phyloP scores from a whole-genome alignment of 2,329 filamentous ascomycete species.

The Microcyclospora pomicola region DNA sequence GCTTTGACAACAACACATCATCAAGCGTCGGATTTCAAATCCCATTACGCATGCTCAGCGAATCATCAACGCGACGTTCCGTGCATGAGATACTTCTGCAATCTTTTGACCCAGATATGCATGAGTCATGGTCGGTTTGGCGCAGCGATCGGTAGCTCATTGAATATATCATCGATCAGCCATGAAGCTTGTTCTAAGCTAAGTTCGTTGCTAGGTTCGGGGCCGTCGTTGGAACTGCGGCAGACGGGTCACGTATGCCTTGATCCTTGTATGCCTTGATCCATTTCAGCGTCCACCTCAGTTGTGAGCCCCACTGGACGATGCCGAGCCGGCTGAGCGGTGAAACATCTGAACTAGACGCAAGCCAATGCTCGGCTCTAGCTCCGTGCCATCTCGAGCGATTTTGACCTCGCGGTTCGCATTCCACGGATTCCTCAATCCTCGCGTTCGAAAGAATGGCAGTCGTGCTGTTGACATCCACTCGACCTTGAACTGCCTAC shows the following conservation, averaged over 20 bases:
- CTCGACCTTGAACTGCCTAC: constrained; percentile 80
- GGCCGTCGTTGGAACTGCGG: no score
- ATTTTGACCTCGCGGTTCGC: constrained; percentile 93
- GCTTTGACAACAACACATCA: no score
- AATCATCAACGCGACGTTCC: no score
- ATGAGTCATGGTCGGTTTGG: no score
- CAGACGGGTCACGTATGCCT: neutral
- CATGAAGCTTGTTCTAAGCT: no score
- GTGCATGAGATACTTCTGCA: no score
- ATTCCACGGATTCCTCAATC: constrained; percentile 86
- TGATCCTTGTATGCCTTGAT: neutral
- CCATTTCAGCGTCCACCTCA: neutral
- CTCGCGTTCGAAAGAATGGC: constrained; percentile 78
- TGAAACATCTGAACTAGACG: constrained; percentile 63
- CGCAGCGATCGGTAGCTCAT: no score
- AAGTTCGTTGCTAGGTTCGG: neutral
- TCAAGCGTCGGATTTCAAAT: no score
- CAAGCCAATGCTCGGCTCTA: constrained; percentile 70
- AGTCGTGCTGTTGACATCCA: constrained; percentile 76
- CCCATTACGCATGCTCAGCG: no score
- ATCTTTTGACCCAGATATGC: no score
- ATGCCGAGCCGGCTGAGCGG: constrained; percentile 5
- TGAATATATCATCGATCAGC: no score
- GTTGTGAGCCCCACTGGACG: neutral
- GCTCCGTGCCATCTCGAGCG: constrained; percentile 81